Evolutionary conservation across 495 filamentous ascomycete species (phyloP).

Genomic region (Oidiodendron maius): DNA sequence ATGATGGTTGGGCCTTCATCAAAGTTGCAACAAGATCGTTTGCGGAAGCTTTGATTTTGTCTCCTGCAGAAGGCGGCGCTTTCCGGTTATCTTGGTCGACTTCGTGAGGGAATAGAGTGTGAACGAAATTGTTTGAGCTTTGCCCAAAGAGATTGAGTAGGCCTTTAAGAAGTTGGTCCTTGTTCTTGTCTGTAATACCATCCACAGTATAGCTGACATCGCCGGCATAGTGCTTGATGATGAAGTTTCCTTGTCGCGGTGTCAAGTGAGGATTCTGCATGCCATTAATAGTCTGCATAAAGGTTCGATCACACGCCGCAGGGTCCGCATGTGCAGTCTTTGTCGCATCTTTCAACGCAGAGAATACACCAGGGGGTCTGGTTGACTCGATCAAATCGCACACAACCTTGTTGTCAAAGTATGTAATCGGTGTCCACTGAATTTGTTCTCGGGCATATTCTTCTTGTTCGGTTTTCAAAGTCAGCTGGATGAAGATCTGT

Average conservation of each 20-base stretch:
- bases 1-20: conserved; percentile 95
- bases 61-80: conserved; percentile 88
- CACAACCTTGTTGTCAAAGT: conserved; percentile 99
- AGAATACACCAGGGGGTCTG: conserved; percentile 89
- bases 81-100: conserved; percentile 95
- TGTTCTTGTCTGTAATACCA: conserved; percentile 99
- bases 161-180: conserved; percentile 94
- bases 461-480: conserved; percentile 93
- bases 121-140: conserved; percentile 80
- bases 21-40: conserved; percentile 92
- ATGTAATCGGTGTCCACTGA: conserved; percentile 97
- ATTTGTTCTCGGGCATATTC: conserved; percentile 97
- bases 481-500: conserved; percentile 99
- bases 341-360: conserved; percentile 94
- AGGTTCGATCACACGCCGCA: conserved; percentile 88
- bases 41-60: conserved; percentile 94
- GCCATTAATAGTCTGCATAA: conserved; percentile 85
- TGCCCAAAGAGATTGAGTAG: conserved; percentile 79
- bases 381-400: conserved; percentile 95
- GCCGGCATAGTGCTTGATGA: conserved; percentile 98
- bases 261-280: conserved; percentile 90
- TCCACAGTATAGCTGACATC: conserved; percentile 94
- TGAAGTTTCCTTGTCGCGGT: conserved; percentile 88
- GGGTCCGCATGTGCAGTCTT: conserved; percentile 96
- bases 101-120: conserved; percentile 82